Evolutionary conservation across 306 rosid species (phyloP).

Genomic region (Quercus aquifolioides): DNA sequence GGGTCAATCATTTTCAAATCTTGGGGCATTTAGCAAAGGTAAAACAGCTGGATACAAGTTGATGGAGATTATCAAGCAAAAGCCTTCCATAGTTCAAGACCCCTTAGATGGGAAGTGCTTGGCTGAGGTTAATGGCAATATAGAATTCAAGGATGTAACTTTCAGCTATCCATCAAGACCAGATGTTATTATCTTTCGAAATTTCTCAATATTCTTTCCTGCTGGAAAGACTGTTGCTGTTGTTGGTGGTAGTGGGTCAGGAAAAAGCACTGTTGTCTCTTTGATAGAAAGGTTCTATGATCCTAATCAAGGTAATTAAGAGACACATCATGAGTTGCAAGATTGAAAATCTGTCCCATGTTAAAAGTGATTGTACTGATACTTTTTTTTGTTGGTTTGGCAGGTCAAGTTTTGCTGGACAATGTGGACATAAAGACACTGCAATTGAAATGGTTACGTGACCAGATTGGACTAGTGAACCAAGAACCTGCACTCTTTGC

Average conservation of each 20-base stretch:
- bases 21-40: slow-evolving; percentile 98
- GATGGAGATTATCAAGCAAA: slow-evolving; percentile 92
- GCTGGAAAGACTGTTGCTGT: slow-evolving; percentile 96
- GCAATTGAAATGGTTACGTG: slow-evolving; percentile 86
- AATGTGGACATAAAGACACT: slow-evolving; percentile 79
- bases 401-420: slow-evolving; percentile 89
- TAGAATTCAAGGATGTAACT: slow-evolving; percentile 81
- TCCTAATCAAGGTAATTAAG: slow-evolving; percentile 75
- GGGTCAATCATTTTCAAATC: slow-evolving; percentile 97
- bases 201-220: slow-evolving; percentile 84
- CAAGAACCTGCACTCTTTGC: slow-evolving; percentile 99
- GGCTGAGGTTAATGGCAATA: slow-evolving; percentile 69
- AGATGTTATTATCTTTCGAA: slow-evolving; percentile 73
- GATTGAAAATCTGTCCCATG: neutral
- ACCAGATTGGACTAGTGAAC: slow-evolving; percentile 95
- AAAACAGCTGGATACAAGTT: slow-evolving; percentile 91
- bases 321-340: neutral
- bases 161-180: slow-evolving; percentile 98
- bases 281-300: slow-evolving; percentile 95
- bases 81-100: slow-evolving; percentile 79
- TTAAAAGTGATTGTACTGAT: neutral
- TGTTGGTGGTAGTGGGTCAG: slow-evolving; percentile 98
- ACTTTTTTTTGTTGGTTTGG: slow-evolving; percentile 8
- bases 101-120: slow-evolving; percentile 65
- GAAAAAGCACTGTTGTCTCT: slow-evolving; percentile 97